Evolutionary conservation across 208 protist genomes (phyloP).

Genomic region (Crithidia acanthocephali): DNA sequence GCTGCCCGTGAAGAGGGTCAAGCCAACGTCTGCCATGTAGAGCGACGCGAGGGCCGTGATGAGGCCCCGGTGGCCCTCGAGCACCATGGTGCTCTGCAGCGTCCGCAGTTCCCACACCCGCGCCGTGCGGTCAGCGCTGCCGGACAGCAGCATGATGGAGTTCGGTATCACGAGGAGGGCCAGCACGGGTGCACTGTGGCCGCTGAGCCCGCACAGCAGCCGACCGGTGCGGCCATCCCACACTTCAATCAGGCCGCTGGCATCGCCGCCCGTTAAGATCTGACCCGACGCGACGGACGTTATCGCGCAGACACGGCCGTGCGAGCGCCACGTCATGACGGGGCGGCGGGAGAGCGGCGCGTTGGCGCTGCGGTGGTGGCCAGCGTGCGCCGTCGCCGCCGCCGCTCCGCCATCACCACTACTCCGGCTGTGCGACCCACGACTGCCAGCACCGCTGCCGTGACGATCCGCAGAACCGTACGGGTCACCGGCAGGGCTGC

Average conservation of each 20-base stretch:
- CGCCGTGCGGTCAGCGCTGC: constrained; percentile 43
- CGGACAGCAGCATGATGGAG: constrained; percentile 38
- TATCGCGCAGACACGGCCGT: constrained; percentile 38
- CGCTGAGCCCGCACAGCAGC: constrained; percentile 34
- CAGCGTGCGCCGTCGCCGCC: neutral
- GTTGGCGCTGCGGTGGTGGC: neutral
- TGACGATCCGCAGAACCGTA: no score
- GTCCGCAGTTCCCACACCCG: constrained; percentile 51
- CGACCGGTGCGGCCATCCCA: constrained; percentile 54
- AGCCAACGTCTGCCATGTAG: constrained; percentile 26
- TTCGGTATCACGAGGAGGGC: constrained; percentile 27
- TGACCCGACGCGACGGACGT: constrained; percentile 36
- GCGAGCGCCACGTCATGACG: constrained; percentile 41
- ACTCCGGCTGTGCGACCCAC: neutral
- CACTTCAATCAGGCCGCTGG: constrained; percentile 39
- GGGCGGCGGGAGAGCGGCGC: constrained; percentile 32
- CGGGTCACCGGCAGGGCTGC: no score
- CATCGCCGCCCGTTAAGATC: constrained; percentile 43
- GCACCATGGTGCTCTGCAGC: constrained; percentile 42
- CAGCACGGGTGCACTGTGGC: constrained; percentile 44
- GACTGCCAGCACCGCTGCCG: neutral
- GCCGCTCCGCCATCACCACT: no score
- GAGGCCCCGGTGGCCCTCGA: constrained; percentile 47
- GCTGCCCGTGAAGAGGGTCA: constrained; percentile 54
- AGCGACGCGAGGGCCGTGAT: constrained; percentile 33